phyloP scores from a whole-genome alignment of 164 flowering plant genomes.

The Tetrastigma voinierianum region DNA sequence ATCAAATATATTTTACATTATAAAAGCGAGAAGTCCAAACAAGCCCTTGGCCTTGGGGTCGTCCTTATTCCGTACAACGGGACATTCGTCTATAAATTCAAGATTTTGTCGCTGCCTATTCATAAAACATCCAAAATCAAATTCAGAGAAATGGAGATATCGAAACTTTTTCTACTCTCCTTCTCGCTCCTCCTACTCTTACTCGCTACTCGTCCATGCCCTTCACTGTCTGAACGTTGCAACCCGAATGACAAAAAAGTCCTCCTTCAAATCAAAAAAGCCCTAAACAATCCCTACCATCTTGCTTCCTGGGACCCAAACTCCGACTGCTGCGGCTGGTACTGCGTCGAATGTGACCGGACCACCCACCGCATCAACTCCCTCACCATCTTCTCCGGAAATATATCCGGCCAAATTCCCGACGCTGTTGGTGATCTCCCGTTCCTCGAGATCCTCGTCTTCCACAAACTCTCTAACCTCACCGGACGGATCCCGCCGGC shows the following conservation, averaged over 20 bases:
- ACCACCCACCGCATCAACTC: constrained; percentile 46
- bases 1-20: no score
- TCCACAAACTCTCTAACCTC: constrained; percentile 52
- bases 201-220: constrained; percentile 8
- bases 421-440: constrained; percentile 57
- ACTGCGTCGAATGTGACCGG: constrained; percentile 51
- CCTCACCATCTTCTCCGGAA: constrained; percentile 40
- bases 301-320: constrained; percentile 57
- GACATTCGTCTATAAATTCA: no score
- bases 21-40: no score
- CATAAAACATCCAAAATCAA: no score
- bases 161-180: no score
- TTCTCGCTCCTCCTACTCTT: constrained; percentile 6
- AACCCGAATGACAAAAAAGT: constrained; percentile 60
- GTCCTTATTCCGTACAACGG: no score
- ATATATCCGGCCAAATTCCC: constrained; percentile 58
- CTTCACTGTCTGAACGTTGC: constrained; percentile 37
- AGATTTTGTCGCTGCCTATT: no score
- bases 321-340: constrained; percentile 70
- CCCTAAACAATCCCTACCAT: constrained; percentile 55
- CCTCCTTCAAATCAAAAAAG: constrained; percentile 58
- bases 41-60: no score
- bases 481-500: constrained; percentile 58
- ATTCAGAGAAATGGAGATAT: no score
- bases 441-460: constrained; percentile 43